Conservation (phyloP, 805 yeast species). For the Ogataea polymorpha region DNA sequence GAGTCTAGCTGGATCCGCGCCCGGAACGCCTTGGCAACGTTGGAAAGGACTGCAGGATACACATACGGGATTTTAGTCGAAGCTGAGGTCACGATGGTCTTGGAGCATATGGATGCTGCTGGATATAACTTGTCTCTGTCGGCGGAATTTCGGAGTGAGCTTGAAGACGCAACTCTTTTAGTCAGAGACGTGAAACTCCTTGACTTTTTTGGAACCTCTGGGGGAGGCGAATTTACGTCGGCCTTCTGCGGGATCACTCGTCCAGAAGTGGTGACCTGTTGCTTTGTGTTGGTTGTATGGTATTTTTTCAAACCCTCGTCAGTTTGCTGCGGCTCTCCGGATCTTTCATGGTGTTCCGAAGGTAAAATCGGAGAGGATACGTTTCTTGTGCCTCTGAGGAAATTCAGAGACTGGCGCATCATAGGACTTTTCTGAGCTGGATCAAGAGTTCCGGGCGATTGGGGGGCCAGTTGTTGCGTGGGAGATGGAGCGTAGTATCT, state of each 20-base stretch:
- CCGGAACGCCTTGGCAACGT: constrained; percentile 76
- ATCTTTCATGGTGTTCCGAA: constrained; percentile 16
- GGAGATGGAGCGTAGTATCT: constrained; percentile 12
- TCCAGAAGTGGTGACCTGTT: constrained; percentile 40
- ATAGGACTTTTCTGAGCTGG: constrained; percentile 32
- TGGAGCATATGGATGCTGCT: constrained; percentile 34
- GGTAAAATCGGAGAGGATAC: constrained; percentile 23
- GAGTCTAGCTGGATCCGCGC: constrained; percentile 69
- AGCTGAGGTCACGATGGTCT: constrained; percentile 47
- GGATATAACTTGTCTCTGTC: constrained; percentile 30
- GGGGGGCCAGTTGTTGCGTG: constrained; percentile 6
- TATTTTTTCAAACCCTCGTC: constrained; percentile 32
- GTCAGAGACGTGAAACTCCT: constrained; percentile 45
- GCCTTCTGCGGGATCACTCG: constrained; percentile 45
- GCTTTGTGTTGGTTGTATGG: constrained; percentile 31
- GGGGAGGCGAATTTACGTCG: constrained; percentile 29
- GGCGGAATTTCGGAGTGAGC: constrained; percentile 30
- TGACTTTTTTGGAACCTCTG: constrained; percentile 40
- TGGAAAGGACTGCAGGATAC: constrained; percentile 85
- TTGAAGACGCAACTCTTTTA: constrained; percentile 36
- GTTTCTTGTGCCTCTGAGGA: constrained; percentile 31
- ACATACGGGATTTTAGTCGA: constrained; percentile 58
- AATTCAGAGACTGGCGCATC: constrained; percentile 36
- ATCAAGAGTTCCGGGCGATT: constrained; percentile 3
- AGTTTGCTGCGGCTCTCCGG: not conserved